phyloP scores from a whole-genome alignment of 1,284 basidiomycete species.

The Leccinum subrobustum region DNA sequence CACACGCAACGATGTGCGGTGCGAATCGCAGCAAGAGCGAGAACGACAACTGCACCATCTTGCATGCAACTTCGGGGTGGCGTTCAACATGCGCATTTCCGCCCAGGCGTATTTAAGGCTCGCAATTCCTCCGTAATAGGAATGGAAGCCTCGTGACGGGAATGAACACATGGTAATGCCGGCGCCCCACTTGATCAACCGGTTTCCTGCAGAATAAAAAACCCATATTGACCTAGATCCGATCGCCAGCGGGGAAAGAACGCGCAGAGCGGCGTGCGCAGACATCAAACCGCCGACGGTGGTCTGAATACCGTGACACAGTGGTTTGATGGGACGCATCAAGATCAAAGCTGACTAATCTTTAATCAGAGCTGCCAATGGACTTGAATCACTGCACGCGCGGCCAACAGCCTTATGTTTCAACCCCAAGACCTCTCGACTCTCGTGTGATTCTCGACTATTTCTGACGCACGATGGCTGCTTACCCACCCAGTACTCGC shows the following conservation, averaged over 20 bases:
- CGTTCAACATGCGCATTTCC: background rate
- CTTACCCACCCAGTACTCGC: background rate
- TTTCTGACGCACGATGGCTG: background rate
- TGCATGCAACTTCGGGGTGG: background rate
- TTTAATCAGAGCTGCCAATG: no score
- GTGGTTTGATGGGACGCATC: background rate
- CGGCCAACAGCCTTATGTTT: no score
- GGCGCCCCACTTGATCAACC: background rate
- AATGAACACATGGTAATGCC: slow-evolving; percentile 4
- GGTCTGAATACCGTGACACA: background rate
- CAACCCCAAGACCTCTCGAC: background rate
- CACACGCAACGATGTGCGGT: slow-evolving; percentile 10
- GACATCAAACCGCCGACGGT: background rate
- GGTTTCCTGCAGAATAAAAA: background rate
- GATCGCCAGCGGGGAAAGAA: slow-evolving; percentile 1
- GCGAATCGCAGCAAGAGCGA: slow-evolving; percentile 19
- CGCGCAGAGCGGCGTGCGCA: background rate
- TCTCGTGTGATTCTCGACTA: background rate
- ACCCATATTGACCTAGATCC: background rate
- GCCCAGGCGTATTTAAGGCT: slow-evolving; percentile 11
- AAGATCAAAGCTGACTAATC: background rate
- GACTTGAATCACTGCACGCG: no score
- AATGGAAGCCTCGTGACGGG: background rate
- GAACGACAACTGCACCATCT: slow-evolving; percentile 20
- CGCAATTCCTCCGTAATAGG: background rate